Evolutionary conservation across 495 filamentous ascomycete genomes (phyloP).

Genomic region (Aspergillus incahuasiensis): DNA sequence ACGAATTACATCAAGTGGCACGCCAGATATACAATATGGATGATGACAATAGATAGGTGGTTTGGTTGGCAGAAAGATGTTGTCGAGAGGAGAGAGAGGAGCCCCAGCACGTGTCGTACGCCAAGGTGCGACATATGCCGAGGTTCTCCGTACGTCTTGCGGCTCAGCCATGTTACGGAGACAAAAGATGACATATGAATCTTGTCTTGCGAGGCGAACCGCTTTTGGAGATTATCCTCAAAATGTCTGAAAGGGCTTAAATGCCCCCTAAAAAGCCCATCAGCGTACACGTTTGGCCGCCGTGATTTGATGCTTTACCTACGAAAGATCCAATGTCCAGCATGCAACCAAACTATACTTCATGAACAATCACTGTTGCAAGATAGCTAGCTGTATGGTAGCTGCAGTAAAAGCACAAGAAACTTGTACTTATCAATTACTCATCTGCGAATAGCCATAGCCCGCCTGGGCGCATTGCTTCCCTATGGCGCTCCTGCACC

Average conservation of each 20-base stretch:
- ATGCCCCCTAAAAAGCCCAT: too few species aligned
- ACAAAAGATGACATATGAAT: too few species aligned
- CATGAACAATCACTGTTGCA: too few species aligned
- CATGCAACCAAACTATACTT: too few species aligned
- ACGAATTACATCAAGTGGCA: not conserved
- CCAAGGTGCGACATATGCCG: conserved; percentile 18
- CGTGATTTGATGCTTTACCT: not conserved
- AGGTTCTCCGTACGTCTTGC: too few species aligned
- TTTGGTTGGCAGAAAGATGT: not conserved
- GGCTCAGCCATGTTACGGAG: too few species aligned
- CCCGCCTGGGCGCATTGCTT: conserved; percentile 73
- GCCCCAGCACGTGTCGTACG: conserved; percentile 22
- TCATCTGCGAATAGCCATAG: conserved; percentile 81
- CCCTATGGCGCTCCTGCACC: conserved; percentile 69
- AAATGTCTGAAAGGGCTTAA: too few species aligned
- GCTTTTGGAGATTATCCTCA: too few species aligned
- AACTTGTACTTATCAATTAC: conserved; percentile 18
- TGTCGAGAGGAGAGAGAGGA: conserved; percentile 1
- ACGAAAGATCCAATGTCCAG: too few species aligned
- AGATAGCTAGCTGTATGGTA: too few species aligned
- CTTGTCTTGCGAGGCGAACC: too few species aligned
- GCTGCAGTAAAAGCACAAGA: too few species aligned
- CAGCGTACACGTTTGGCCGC: not conserved
- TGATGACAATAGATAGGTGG: not conserved
- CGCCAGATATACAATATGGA: not conserved